Base-by-base conservation (phyloP, 2,329 filamentous ascomycete species). In the Cladosporium sp. region DNA sequence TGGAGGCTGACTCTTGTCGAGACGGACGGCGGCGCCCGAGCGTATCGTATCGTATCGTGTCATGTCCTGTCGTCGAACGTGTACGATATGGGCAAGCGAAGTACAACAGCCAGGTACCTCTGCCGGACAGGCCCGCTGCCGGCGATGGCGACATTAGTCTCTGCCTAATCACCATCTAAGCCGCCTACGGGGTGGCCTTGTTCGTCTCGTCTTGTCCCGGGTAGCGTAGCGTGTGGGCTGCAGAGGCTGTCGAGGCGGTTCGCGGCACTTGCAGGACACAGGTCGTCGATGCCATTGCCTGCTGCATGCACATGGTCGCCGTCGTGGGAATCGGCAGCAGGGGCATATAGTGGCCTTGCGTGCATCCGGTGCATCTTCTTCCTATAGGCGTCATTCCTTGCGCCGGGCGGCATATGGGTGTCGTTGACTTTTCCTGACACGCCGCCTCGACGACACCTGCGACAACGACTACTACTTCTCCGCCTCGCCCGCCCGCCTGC, bases 301-400 rank as follows among this genome's bases (percentile, higher is more conserved):
- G 55, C 28, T 55, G 57, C 57, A 59, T 44, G 57, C 37, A 31
- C 58, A 50, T 61, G 59, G 46, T 14, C 55, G 55, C 23, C 16
- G 33, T 29, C 28, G 26, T 55, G 40, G n/a, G 40, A 46, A 21
- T 46, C 40, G 40, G 40, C 55, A 33, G 55, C 60, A 63, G 21
- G 60, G 60, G 61, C 61, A 63, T 56, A 56, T 56, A 56, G 61
- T 63, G 61, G 50, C 61, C 61, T 63, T 63, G 61, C 61, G 35
- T 63, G 44, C 59, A 46, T 55, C 52, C 52, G 52, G 52, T 29
- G 52, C 52, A 55, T 55, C 40, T 46, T 50, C 58, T 61, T 49
- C 40, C 58, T 35, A 49, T 44, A 60, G 58, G 33, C 35, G 23
- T 26, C 23, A 60, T 60, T 21, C 58, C 58, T 60, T 49, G 58